Conservation (phyloP, 306 rosid genomes). For the Clitoria ternatea region DNA sequence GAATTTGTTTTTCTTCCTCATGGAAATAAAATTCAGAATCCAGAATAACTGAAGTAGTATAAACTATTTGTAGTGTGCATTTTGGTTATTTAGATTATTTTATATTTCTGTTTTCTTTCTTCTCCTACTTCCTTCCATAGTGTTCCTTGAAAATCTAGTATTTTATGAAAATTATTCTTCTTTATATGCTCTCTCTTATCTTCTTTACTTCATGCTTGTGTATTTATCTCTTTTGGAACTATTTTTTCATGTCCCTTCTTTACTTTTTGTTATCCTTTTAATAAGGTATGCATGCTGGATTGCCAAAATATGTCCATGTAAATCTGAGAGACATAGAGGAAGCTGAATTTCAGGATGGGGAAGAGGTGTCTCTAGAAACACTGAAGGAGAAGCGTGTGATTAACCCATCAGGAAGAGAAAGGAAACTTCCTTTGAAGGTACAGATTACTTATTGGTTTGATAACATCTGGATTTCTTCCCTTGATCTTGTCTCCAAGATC, state of each 20-base stretch:
- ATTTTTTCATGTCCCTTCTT: conserved; percentile 8
- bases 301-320: conserved; percentile 83
- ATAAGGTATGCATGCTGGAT: conserved; percentile 85
- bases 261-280: background rate
- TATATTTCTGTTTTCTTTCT: background rate
- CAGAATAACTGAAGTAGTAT: background rate
- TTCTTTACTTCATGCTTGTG: background rate
- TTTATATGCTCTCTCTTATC: background rate
- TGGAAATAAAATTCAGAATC: background rate
- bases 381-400: conserved; percentile 74
- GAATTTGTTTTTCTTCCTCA: background rate
- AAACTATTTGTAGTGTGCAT: background rate
- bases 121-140: background rate
- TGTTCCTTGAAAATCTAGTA: background rate
- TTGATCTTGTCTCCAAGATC: background rate
- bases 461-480: background rate
- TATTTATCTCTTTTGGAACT: background rate
- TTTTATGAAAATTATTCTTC: background rate
- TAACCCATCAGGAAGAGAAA: conserved; percentile 93
- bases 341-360: conserved; percentile 85
- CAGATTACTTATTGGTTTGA: conserved; percentile 14
- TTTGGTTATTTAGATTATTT: background rate
- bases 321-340: conserved; percentile 81
- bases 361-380: conserved; percentile 79
- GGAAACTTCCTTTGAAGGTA: conserved; percentile 90